These are phyloP conservation scores for Lagenaria siceraria DNA, from an alignment of 306 rosid species.

Conservation along the genomic window DNA sequence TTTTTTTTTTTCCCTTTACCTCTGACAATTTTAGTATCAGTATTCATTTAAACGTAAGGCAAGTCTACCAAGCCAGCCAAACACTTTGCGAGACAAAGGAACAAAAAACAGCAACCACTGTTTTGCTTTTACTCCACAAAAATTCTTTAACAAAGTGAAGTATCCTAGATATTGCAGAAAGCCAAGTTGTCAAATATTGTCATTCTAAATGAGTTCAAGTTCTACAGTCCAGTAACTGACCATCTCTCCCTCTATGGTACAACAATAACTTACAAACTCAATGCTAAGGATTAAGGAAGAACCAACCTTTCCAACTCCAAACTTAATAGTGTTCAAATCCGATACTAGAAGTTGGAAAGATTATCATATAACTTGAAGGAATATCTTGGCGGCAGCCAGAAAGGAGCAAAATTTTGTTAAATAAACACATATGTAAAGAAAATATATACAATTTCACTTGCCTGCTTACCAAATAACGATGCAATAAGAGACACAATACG, in stretches of 20 bases:
- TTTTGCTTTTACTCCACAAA: background rate
- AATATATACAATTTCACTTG: slow-evolving; percentile 27
- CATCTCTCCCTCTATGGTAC: background rate
- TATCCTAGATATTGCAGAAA: background rate
- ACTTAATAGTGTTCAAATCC: background rate
- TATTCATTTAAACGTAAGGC: background rate
- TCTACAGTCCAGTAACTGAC: background rate
- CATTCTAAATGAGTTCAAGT: background rate
- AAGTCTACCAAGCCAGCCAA: background rate
- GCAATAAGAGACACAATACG: slow-evolving; percentile 70
- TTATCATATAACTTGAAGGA: background rate
- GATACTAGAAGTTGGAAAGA: background rate
- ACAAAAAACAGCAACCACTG: background rate
- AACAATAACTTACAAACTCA: background rate
- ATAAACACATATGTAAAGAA: background rate
- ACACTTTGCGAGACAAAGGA: background rate
- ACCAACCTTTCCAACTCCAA: background rate
- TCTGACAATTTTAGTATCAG: background rate
- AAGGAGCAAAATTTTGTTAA: background rate
- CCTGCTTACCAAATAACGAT: slow-evolving; percentile 94
- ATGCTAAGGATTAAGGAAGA: background rate
- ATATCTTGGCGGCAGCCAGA: background rate
- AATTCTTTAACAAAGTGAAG: background rate
- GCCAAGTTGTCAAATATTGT: background rate
- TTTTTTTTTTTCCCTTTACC: background rate